Base-by-base conservation (phyloP, 257 asterid species). In the Catharanthus roseus region DNA sequence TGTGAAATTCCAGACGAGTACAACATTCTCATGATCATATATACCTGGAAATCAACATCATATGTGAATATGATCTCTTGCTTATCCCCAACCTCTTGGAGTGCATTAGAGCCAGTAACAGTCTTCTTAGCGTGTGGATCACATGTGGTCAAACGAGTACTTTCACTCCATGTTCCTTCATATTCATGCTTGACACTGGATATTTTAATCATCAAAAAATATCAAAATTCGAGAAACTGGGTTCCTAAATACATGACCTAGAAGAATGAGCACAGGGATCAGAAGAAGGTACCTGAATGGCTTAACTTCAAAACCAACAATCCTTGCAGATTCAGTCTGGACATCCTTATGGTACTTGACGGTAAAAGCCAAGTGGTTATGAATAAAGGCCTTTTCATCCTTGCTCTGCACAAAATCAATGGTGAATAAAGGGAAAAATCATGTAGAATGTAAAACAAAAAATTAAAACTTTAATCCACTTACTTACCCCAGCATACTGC, bases 31-130 rank as follows among this genome's bases (percentile, higher is more conserved):
- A 56, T 26, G 19, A 56, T n/a, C n/a, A 56, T 9, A 29, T 28
- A 41, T 83, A 89, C 96, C 95, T 86, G 87, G 71, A 87, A 89
- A 57, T 86, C 91, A 51, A 89, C 96, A 78, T 87, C 96, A 68
- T 89, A 89, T 1, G 95, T 87, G 73, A 89, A 89, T 68, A 89
- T 78, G 19, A 87, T 83, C 78, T 89, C 96, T 76, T 76, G 78
- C 65, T 86, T 76, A 61, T 86, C 92, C 42, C 76, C 92, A 67
- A 86, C 92, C 83, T 86, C 95, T 65, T 83, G 96, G 51, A 92
- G 96, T 70, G 87, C 79, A 19, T 87, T 85, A 15, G 88, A 81
- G 80, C 77, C 77, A 36, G 92, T 78, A 45, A 87, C 85, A 23
- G 80, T 74, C 75, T 78, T 87, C 76, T 85, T 88, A 61, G 95